Base-by-base conservation (phyloP, 73 alveolate species). In the Loxodes magnus region DNA sequence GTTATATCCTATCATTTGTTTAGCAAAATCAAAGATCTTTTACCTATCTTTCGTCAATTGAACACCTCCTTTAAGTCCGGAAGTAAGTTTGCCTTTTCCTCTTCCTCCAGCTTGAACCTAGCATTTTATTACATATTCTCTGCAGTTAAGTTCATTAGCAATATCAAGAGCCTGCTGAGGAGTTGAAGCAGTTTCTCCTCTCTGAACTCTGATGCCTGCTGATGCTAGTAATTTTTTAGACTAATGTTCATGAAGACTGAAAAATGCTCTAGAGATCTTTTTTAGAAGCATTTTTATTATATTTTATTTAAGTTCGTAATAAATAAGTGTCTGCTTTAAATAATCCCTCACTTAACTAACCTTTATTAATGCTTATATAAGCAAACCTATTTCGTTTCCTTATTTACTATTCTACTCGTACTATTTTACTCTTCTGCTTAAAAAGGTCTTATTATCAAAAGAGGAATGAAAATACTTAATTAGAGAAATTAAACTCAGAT, bases 11-110 rank as follows among this genome's bases (percentile, higher is more conserved):
- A 81, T 67, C 94, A 81, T 81, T 51, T 80, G 49, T 54, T 66
- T 53, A 4, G 89, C 65, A 42, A 55, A 71, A 6, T 52, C 35
- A 3, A 49, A 74, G 12, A 76, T 74, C 63, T 74, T 77, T 35
- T 74, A 66, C 43, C 89, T 88, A 39, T 88, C 69, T 48, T 74
- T 54, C 54, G 75, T 64, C 42, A 80, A 60, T 35, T 76, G 68
- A 4, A 80, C 94, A 12, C 94, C 94, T 31, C 94, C 88, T 65
- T 80, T 75, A 5, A 80, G 66, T 24, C 94, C 89, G 34, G 75
- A 60, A 14, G 88, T 46, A 15, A 80, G 36, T 27, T 14, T 24
- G 5, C 82, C 82, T 56, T 63, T 63, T 4, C 82, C 82, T 19
- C 82, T 33, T 31, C 82, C 82, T 30, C 82, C 82, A 21, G 71